Conservation (phyloP, 2,329 filamentous ascomycete species). For the Diaporthe helianthi region DNA sequence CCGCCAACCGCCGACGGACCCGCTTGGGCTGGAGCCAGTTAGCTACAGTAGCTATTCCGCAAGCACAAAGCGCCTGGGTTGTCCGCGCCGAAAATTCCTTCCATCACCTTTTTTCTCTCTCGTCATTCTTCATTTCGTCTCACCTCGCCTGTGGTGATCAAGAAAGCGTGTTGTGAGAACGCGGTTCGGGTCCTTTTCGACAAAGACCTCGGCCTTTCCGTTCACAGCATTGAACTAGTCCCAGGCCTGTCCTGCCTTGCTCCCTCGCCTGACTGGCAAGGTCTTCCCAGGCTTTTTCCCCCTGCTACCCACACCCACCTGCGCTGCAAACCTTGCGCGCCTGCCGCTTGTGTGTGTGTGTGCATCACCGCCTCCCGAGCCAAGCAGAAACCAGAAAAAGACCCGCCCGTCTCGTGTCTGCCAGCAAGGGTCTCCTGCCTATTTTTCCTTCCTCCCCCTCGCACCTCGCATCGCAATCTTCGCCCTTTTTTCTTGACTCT, state of each 20-base stretch:
- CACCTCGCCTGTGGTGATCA: conserved; percentile 8
- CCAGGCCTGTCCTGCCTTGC: conserved; percentile 20
- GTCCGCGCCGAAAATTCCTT: conserved; percentile 18
- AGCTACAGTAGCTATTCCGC: conserved; percentile 10
- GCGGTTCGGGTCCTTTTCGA: conserved; percentile 23
- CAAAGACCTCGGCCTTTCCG: conserved; percentile 24
- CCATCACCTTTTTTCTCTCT: neutral
- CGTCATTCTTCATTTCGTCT: conserved; percentile 14
- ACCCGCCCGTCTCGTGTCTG: conserved; percentile 25
- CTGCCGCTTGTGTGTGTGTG: conserved; percentile 24
- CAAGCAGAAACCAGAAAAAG: conserved; percentile 27
- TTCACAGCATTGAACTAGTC: conserved; percentile 21
- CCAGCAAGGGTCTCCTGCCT: conserved; percentile 12
- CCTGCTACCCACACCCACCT: neutral
- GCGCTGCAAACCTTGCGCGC: conserved; percentile 29
- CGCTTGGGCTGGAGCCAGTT: conserved; percentile 21
- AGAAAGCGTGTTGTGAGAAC: conserved; percentile 13
- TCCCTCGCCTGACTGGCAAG: conserved; percentile 14
- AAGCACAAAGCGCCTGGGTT: conserved; percentile 12
- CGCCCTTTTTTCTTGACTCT: conserved; percentile 25
- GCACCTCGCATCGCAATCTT: conserved; percentile 25
- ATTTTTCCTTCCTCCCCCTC: neutral
- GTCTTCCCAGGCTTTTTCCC: conserved; percentile 22
- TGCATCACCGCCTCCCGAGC: conserved; percentile 18
- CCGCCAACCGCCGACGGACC: conserved; percentile 21